Evolutionary conservation across 2,329 filamentous ascomycete species (phyloP), one percentile per base, ranked within the genome.

Genomic region (Alternaria burnsii): DNA sequence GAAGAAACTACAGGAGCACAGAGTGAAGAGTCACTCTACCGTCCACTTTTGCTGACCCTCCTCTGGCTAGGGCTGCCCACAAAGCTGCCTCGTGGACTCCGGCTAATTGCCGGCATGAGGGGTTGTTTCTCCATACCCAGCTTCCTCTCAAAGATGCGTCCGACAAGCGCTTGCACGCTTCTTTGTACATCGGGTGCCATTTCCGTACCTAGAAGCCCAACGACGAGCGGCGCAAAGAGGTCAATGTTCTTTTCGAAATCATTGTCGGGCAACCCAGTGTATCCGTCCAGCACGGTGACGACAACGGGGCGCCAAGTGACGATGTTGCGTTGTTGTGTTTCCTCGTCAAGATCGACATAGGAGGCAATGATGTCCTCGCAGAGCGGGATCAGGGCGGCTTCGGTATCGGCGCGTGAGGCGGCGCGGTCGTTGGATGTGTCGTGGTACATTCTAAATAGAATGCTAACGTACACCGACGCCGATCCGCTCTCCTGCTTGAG

Each of bases 271-370:
- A 98, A 97, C 7, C 88, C 90, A 0, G 89, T 89, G 77, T 94
- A 98, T 1, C 95, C 95, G 74, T 99, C 94, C 10, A 99, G 84
- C 9, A 99, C 95, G 75, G 97, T 95, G 18, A 99, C 93, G 2
- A 99, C 95, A 0, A 99, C 95, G 0, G 95, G 95, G 18, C 95
- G 86, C 95, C 95, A 99, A 0, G 96, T 97, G 26, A 96, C 88
- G 56, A 99, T 97, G 79, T 99, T 99, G 57, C 95, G 87, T 76
- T 98, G 94, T 79, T 99, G 95, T 28, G 92, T 96, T 75, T 99
- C 96, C 77, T 97, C 94, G 74, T 98, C 95, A 3, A 99, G 88
- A 4, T 86, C 84, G 11, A 93, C 88, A 78, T 97, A 99, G 14
- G 90, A 90, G 38, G 88, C 87, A 62, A 99, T 90, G 65, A 99